Conservation (phyloP, 73 alveolate species). For the Tetrahymena borealis region DNA sequence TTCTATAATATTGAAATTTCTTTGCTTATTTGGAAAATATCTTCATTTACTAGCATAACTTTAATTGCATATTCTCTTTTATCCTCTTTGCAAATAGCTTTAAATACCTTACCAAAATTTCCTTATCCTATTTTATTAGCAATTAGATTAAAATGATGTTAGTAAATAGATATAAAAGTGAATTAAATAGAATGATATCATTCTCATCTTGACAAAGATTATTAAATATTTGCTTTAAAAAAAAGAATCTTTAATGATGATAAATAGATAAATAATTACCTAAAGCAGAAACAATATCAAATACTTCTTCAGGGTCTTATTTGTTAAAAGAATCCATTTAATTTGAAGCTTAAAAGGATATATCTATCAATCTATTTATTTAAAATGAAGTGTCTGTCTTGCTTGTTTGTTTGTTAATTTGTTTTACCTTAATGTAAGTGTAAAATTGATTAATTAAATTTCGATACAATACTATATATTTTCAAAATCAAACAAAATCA, state of each 20-base stretch:
- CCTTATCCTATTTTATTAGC: not conserved
- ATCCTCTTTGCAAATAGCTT: not conserved
- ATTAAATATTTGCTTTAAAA: not conserved
- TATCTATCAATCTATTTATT: too few species aligned
- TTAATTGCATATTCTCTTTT: slow-evolving; percentile 59
- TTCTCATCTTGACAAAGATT: too few species aligned
- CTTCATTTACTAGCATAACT: slow-evolving; percentile 65
- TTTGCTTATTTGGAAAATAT: slow-evolving; percentile 52
- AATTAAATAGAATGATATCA: too few species aligned
- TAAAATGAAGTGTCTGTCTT: not conserved
- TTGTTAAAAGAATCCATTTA: not conserved
- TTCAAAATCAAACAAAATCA: too few species aligned
- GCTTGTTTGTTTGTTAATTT: not conserved
- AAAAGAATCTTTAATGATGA: not conserved
- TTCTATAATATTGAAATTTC: slow-evolving; percentile 85
- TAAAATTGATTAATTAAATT: too few species aligned
- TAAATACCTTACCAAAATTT: not conserved
- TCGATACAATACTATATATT: too few species aligned
- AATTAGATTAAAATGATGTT: too few species aligned
- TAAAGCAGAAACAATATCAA: not conserved
- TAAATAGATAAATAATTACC: not conserved
- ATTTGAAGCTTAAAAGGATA: not conserved
- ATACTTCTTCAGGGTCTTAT: not conserved
- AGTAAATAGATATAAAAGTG: too few species aligned
- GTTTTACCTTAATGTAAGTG: too few species aligned